Evolutionary conservation across 1,284 basidiomycete genomes (phyloP), one percentile per base, ranked within the genome.

Genomic region (Trichosporon coremiiforme): DNA sequence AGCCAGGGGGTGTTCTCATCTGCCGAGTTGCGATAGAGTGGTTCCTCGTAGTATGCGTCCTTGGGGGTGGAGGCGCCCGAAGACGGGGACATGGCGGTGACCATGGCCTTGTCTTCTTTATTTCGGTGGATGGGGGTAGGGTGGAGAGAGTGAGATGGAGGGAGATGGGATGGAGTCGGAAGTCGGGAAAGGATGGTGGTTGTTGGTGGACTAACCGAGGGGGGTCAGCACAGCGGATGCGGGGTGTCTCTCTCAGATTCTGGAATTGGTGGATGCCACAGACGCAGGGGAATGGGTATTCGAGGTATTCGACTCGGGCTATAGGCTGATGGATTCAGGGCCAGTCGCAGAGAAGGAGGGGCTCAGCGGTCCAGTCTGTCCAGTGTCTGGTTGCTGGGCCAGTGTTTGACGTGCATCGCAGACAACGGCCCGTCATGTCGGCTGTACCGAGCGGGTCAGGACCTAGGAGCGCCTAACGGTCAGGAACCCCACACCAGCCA

Each of bases 1-100:
- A 98, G 87, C 94, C 94, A 98, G n/a, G 82, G 83, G 1, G 79
- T 73, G 22, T 17, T 66, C 22, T 75, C 74, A 66, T 82, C 80
- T 2, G 70, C 55, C 8, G 79, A 76, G 73, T 84, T 84, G 29
- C 76, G 70, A 17, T 76, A 50, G 33, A 83, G 79, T 33, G 76
- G 72, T 64, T 68, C 66, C 41, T 74, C 71, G 64, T 36, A 64
- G 17, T 17, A 45, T 1, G 57, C 57, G 57, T 60, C 57, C 31
- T 33, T 60, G 57, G 73, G 73, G 29, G 73, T 74, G 1, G 69
- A 66, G 20, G 67, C 64, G 63, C 71, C 71, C 35, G 73, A 74
- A 13, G 72, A 53, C 29, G 55, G 35, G 31, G 68, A 65, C 63
- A 67, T 66, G 33, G 68, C 12, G n/a, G 57, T 50, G 15, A 25